Conservation (phyloP, 106 monocot species). For the Narthecium ossifragum region DNA sequence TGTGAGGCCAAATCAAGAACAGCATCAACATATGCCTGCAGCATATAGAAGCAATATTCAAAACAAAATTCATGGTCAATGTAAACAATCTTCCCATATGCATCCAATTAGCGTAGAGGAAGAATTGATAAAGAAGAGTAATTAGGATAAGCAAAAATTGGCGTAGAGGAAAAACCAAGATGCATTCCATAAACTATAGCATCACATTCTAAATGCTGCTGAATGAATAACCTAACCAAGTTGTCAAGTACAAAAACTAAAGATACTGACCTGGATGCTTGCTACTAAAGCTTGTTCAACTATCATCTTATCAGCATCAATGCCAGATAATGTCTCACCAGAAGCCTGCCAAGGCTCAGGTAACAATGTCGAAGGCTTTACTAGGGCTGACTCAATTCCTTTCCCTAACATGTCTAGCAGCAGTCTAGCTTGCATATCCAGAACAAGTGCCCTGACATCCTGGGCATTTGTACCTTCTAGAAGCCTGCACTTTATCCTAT, state of each 20-base stretch:
- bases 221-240: too few relatives aligned
- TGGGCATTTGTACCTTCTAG: conserved; percentile 99
- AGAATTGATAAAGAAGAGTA: too few relatives aligned
- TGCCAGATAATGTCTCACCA: conserved; percentile 66
- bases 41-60: neutral
- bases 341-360: conserved; percentile 97
- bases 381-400: conserved; percentile 91
- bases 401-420: conserved; percentile 95
- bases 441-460: conserved; percentile 96
- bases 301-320: conserved; percentile 92
- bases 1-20: conserved; percentile 96
- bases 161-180: too few relatives aligned
- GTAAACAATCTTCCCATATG: too few relatives aligned
- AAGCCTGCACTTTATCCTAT: conserved; percentile 94
- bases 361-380: conserved; percentile 80
- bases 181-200: too few relatives aligned
- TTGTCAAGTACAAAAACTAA: too few relatives aligned
- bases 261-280: conserved; percentile 64
- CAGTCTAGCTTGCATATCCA: conserved; percentile 99
- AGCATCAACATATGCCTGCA: conserved; percentile 97
- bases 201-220: too few relatives aligned
- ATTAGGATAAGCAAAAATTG: too few relatives aligned
- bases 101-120: too few relatives aligned
- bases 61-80: too few relatives aligned
- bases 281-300: conserved; percentile 77